Percentiles rank a stretch among this genome's conserved stretches.
phyloP scores from a whole-genome alignment of 202 grass and related monocot genomes.

The Musa balbisiana region DNA sequence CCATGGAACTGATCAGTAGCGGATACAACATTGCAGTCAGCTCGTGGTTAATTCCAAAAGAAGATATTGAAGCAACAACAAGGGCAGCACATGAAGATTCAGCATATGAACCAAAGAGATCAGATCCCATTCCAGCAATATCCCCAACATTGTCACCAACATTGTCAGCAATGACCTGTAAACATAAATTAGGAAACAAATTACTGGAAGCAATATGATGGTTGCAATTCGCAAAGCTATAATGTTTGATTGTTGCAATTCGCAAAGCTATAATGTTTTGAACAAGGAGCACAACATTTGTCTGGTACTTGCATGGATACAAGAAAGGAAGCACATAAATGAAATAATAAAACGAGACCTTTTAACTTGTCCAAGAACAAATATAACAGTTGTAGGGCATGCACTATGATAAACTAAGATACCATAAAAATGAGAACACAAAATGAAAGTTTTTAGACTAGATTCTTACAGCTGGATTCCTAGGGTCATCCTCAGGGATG shows the following conservation, averaged over 20 bases:
- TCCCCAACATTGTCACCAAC: slow-evolving; percentile 25
- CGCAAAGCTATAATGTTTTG: neutral
- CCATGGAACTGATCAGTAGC: slow-evolving; percentile 13
- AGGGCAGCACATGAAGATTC: slow-evolving; percentile 23
- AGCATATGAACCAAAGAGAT: slow-evolving; percentile 20
- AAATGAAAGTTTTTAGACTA: neutral
- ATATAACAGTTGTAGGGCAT: neutral
- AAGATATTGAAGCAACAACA: slow-evolving; percentile 15
- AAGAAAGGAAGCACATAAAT: neutral
- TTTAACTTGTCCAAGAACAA: neutral
- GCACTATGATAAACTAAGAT: neutral
- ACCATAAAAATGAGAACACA: neutral
- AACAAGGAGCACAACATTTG: too few species aligned
- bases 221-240: neutral
- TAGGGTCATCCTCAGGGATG: slow-evolving; percentile 73
- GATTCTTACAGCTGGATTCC: slow-evolving; percentile 69
- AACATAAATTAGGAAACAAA: neutral
- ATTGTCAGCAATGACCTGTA: slow-evolving; percentile 22
- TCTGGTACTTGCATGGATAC: neutral
- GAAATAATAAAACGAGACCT: neutral
- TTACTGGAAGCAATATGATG: neutral
- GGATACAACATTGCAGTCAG: slow-evolving; percentile 11
- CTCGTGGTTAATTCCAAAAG: slow-evolving; percentile 17
- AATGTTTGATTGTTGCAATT: neutral
- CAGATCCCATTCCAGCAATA: slow-evolving; percentile 22